Evolutionary conservation across 73 alveolate species (phyloP), one percentile per base, ranked within the genome.

Genomic region (Effrenium voratum): DNA sequence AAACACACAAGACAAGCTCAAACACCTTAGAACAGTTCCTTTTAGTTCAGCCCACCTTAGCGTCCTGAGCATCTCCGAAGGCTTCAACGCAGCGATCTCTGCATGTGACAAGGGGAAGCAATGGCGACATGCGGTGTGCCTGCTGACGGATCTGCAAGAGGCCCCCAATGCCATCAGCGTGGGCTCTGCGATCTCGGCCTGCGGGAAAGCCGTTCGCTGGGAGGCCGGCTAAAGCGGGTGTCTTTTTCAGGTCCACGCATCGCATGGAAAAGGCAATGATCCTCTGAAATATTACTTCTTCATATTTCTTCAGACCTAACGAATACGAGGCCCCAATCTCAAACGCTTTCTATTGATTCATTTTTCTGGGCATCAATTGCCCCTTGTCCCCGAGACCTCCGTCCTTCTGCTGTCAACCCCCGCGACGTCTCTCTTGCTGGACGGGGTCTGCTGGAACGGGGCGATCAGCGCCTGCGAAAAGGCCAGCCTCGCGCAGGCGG

Each of bases 391-490:
- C n/a, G n/a, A n/a, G 75, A 5, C 93, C 36, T 41, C 57, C 55
- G n/a, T n/a, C 28, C 49, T 30, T 41, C 93, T n/a, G 12, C 13
- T 0, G 5, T 6, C 28, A 40, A 38, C 63, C 88, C 8, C 10
- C 22, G 55, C 15, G 34, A 10, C 26, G 6, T 52, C 30, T 30
- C 24, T 19, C 16, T 8, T 16, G 15, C 63, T 77, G 87, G 87
- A 77, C 43, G 41, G 24, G 28, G 43, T 77, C 19, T 83, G 76
- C 52, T 83, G 93, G 93, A 83, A 83, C 38, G 93, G 77, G 3
- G 93, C 77, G 40, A 36, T 83, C n/a, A 36, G 77, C 15, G 93
- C 93, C 13, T 40, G 55, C 45, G 88, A 77, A 63, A 77, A 77
- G 93, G 82, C 45, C 22, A 55, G 79, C 43, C 75, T 50, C 5